phyloP scores from a whole-genome alignment of 31 red algal species.

The Asparagopsis taxiformis region DNA sequence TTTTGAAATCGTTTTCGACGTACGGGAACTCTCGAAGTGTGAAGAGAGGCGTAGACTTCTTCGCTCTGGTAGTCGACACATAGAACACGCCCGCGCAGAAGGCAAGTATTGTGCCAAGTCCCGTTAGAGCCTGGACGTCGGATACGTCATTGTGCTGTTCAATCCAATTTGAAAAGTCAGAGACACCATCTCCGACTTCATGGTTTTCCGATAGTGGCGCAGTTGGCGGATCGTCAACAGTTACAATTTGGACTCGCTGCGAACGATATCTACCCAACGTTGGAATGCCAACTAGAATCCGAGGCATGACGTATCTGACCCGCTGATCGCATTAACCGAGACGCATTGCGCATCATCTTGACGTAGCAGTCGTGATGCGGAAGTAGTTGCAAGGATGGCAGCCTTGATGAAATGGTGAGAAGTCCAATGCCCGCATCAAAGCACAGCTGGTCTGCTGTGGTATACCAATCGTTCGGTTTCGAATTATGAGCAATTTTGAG shows the following conservation, averaged over 20 bases:
- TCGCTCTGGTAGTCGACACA: background rate
- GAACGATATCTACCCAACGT: slow-evolving; percentile 51
- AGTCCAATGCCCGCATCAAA: no score
- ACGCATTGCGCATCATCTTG: slow-evolving; percentile 2
- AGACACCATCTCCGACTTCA: slow-evolving; percentile 67
- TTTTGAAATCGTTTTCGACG: slow-evolving; percentile 46
- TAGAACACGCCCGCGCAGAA: slow-evolving; percentile 24
- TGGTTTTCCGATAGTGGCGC: slow-evolving; percentile 68
- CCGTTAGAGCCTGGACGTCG: slow-evolving; percentile 26
- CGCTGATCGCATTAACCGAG: background rate
- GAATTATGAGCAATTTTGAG: no score
- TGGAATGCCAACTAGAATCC: slow-evolving; percentile 1
- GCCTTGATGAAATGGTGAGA: no score
- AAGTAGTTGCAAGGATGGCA: no score
- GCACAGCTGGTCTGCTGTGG: no score
- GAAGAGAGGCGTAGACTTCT: slow-evolving; percentile 13
- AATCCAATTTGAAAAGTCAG: slow-evolving; percentile 79
- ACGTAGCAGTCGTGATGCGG: no score
- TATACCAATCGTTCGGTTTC: no score
- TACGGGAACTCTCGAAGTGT: slow-evolving; percentile 56
- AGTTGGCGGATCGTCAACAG: slow-evolving; percentile 71
- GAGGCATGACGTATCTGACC: slow-evolving; percentile 35
- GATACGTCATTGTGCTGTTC: slow-evolving; percentile 68
- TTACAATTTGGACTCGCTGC: slow-evolving; percentile 66
- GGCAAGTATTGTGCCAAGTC: slow-evolving; percentile 32